These are phyloP conservation scores for Lactarius akahatsu DNA, from an alignment of 768 basidiomycete genomes.

Conservation along the genomic window DNA sequence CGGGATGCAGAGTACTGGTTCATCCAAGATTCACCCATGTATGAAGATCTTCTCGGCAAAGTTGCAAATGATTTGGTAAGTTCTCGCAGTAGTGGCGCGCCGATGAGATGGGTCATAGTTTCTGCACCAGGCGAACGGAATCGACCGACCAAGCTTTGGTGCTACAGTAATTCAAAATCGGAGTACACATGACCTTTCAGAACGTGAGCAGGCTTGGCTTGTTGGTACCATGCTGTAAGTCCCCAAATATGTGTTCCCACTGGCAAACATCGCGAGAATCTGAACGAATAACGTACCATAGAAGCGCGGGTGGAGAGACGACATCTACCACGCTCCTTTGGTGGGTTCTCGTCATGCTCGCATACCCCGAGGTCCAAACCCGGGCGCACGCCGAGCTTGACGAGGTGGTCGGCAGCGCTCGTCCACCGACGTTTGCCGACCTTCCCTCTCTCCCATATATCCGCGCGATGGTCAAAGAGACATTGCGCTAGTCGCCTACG, in stretches of 20 bases:
- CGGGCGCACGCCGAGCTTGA: conserved; percentile 39
- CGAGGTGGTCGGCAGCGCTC: conserved; percentile 25
- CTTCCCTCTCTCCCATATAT: too few species aligned
- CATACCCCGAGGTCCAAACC: too few species aligned
- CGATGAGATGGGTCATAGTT: too few species aligned
- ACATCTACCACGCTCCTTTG: too few species aligned
- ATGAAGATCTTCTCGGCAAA: conserved; percentile 12
- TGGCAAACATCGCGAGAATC: neutral
- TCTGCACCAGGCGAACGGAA: neutral
- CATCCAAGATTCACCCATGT: conserved; percentile 12
- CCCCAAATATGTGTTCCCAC: too few species aligned
- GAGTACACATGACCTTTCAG: neutral
- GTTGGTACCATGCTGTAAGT: conserved; percentile 24
- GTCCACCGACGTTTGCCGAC: too few species aligned
- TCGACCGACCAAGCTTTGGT: conserved; percentile 10
- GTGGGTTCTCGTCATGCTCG: too few species aligned
- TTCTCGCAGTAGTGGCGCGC: too few species aligned
- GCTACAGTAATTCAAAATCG: conserved; percentile 6
- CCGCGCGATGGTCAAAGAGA: too few species aligned
- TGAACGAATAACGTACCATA: neutral
- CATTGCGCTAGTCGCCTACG: too few species aligned
- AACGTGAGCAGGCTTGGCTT: neutral
- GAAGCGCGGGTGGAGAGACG: conserved; percentile 30
- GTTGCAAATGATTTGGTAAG: neutral
- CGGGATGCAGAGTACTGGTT: conserved; percentile 15